Evolutionary conservation across 805 yeast species (phyloP), one percentile per base, ranked within the genome.

Genomic region (Saturnispora sekii): DNA sequence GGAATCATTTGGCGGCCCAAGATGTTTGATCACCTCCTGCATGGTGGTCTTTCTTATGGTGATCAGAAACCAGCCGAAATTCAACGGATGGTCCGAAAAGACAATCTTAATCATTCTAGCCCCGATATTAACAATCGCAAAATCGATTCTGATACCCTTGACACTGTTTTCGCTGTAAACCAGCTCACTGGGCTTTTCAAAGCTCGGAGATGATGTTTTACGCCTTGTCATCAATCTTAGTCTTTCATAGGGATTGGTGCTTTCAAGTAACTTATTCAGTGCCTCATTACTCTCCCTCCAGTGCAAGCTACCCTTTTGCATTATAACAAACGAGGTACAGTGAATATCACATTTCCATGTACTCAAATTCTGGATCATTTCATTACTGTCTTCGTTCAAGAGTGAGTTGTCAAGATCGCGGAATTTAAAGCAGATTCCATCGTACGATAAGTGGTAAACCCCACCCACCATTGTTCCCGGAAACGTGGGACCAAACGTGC

Each of bases 401-500:
- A 45, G 21, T 29, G 47, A 40, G 2, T 44, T n/a, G 4, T 16
- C 14, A 26, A 58, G 43, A 48, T 49, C 52, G 10, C 55, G 56
- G 52, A 77, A 78, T 44, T 64, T 66, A 59, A 78, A 77, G 0
- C 74, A 64, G 4, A 78, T 63, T 0, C 84, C 84, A 1, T 78
- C 76, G 51, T 78, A 78, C 17, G 76, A 69, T 21, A 78, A 60
- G 10, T 67, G 58, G 51, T 77, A 78, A 18, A 56, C 32, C 2
- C 11, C 9, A 5, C 11, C 29, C 11, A 63, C 57, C 9, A 66
- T 51, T 26, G 53, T 57, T 0, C 83, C 84, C 1, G 81, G 79
- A 48, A 72, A 76, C 0, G 84, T 77, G 2, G 83, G 83, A 0
- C 84, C 84, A 54, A 78, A 74, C 2, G 70, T 63, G 53, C 69